These are phyloP conservation scores for Macrophomina pseudophaseolina DNA, from an alignment of 2,329 filamentous ascomycete genomes.

Conservation along the genomic window DNA sequence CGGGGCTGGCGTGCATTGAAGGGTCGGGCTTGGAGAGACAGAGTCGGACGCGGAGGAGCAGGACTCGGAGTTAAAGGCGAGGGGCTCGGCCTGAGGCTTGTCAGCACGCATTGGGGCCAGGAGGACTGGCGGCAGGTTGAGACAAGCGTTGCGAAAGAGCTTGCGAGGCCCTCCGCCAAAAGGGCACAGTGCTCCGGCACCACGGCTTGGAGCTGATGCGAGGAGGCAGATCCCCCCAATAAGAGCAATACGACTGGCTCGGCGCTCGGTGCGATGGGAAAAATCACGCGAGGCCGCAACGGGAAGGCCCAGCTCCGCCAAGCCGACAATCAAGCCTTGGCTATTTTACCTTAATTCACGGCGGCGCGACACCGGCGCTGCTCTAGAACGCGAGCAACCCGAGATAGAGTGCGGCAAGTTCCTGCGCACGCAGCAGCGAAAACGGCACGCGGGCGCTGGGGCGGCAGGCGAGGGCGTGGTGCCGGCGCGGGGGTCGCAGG, in stretches of 20 bases:
- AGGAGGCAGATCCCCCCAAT: slow-evolving; percentile 16
- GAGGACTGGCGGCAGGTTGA: slow-evolving; percentile 9
- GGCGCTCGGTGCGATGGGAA: slow-evolving; percentile 12
- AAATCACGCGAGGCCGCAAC: slow-evolving; percentile 18
- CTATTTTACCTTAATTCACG: slow-evolving; percentile 25
- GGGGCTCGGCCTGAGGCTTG: slow-evolving; percentile 13
- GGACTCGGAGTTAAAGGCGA: neutral
- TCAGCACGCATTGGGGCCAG: neutral
- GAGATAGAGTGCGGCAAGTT: slow-evolving; percentile 14
- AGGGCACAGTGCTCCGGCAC: slow-evolving; percentile 14
- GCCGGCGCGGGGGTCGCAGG: neutral
- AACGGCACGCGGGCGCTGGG: neutral
- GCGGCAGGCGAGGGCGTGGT: neutral
- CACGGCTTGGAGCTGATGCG: slow-evolving; percentile 15
- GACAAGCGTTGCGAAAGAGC: slow-evolving; percentile 27
- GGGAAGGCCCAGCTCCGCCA: neutral
- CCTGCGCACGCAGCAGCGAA: neutral
- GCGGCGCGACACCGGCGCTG: slow-evolving; percentile 24
- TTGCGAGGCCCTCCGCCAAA: slow-evolving; percentile 13
- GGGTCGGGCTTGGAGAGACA: neutral
- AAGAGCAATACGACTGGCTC: slow-evolving; percentile 20
- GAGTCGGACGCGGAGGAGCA: neutral
- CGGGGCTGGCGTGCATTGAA: neutral
- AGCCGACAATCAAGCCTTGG: slow-evolving; percentile 15
- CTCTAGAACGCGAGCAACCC: neutral